Evolutionary conservation across 768 basidiomycete genomes (phyloP).

Genomic region (Rhodotorula paludigena): DNA sequence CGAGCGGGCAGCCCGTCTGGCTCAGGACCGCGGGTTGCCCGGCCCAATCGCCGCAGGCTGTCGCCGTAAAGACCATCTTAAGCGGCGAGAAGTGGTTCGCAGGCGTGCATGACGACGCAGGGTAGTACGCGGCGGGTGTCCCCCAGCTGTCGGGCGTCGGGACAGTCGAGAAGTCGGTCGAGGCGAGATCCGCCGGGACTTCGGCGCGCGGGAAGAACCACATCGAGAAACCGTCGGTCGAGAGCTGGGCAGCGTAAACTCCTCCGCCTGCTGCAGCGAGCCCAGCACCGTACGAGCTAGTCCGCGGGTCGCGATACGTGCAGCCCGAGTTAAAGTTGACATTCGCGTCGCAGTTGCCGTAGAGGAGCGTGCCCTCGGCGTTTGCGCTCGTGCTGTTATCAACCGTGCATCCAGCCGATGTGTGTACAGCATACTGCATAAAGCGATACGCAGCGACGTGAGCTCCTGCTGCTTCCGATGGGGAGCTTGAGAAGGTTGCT

Average conservation of each 20-base stretch:
- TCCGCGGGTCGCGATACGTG: conserved; percentile 13
- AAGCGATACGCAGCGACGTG: not conserved
- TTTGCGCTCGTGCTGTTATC: conserved; percentile 19
- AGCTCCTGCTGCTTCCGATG: not conserved
- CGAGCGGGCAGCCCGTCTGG: conserved; percentile 57
- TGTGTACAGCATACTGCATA: conserved; percentile 57
- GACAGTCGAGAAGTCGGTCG: conserved; percentile 45
- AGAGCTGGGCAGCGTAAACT: conserved; percentile 52
- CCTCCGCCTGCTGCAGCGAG: conserved; percentile 54
- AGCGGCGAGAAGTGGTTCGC: conserved; percentile 45
- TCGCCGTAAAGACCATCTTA: conserved; percentile 40
- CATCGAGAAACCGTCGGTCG: conserved; percentile 51
- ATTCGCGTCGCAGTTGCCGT: conserved; percentile 14
- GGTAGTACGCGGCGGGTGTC: conserved; percentile 64
- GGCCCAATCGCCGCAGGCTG: conserved; percentile 36
- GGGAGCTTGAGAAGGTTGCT: not conserved
- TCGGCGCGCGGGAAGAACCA: conserved; percentile 57
- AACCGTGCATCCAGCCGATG: conserved; percentile 50
- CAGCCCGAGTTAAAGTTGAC: conserved; percentile 27
- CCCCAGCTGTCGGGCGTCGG: conserved; percentile 49
- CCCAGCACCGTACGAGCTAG: conserved; percentile 49
- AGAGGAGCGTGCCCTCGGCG: conserved; percentile 3
- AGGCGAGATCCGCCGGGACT: conserved; percentile 6
- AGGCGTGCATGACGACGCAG: conserved; percentile 42
- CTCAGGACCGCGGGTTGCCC: conserved; percentile 52